Evolutionary conservation across 768 basidiomycete species (phyloP), one percentile per base, ranked within the genome.

Genomic region (Pisolithus orientalis): DNA sequence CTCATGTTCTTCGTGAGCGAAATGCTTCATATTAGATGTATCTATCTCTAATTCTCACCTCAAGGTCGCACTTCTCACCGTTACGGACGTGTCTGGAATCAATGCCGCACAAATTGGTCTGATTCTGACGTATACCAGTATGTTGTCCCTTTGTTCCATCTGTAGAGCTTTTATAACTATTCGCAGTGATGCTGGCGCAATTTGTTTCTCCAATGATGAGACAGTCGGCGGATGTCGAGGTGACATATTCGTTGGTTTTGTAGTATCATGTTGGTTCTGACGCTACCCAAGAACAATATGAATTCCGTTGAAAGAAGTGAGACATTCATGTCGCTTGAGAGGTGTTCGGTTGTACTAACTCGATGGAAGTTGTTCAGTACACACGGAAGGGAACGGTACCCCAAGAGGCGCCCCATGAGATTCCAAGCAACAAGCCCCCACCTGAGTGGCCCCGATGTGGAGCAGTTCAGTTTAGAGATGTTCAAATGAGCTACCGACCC

Each of bases 61-160:
- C 14, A 29, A 82, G 80, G 82, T 91, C 29, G 85, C 80, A 0
- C 67, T 90, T 46, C 80, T 90, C 62, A 76, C 80, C 9, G 82
- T 83, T 4, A 68, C 74, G 4, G 78, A 78, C 9, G 71, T 79
- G 2, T 75, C 78, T 17, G 74, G 74, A 0, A 81, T 86, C 53
- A 80, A 74, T 37, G 78, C 90, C 0, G 80, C 86, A 0, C 76
- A 85, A 57, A 83, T 84, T 45, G 90, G 88, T 59, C 69, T 92
- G 24, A 79, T 85, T 24, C 68, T 92, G 24, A 85, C 85, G 0
- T 88, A 84, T 53, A 78, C 77, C 5, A 80, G 80, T 81, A 21
- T 21, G 21, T 21, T 21, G 21, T 21, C 21, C 21, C 21, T 1
- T 21, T 21, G 21, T 21, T 21, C 21, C 2, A 21, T 21, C 21